Evolutionary conservation across 2,329 filamentous ascomycete species (phyloP).

Genomic region (Truncatella angustata): DNA sequence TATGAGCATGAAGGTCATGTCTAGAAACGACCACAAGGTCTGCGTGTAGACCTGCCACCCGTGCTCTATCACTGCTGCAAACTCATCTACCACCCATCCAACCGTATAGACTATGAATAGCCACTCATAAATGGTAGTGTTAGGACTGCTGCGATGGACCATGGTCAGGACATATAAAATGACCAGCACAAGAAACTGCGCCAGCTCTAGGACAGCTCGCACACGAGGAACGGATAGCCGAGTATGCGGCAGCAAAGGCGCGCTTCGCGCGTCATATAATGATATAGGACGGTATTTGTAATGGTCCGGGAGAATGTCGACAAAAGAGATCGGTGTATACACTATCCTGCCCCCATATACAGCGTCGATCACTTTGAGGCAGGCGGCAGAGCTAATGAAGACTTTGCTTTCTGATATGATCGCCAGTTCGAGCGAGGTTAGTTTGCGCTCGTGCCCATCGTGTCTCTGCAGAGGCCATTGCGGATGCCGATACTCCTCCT

Average conservation of each 20-base stretch:
- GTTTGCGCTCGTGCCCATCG: constrained; percentile 47
- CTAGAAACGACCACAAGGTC: constrained; percentile 73
- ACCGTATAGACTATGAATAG: constrained; percentile 62
- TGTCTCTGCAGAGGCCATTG: constrained; percentile 39
- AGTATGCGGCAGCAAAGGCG: constrained; percentile 68
- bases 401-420: constrained; percentile 70
- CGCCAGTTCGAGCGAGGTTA: constrained; percentile 69
- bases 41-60: constrained; percentile 68
- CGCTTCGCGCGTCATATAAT: constrained; percentile 65
- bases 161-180: constrained; percentile 64
- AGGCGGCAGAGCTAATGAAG: constrained; percentile 64
- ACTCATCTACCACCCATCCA: constrained; percentile 67
- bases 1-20: constrained; percentile 65
- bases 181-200: constrained; percentile 64
- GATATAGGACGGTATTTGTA: constrained; percentile 71
- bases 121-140: constrained; percentile 52
- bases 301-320: constrained; percentile 72
- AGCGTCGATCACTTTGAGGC: constrained; percentile 68
- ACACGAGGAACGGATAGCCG: constrained; percentile 69
- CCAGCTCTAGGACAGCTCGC: constrained; percentile 63
- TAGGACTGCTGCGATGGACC: constrained; percentile 49
- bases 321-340: constrained; percentile 68
- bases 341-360: constrained; percentile 68
- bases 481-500: constrained; percentile 41
- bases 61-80: constrained; percentile 65